A percentile compares a stretch with the other conserved stretches of the same genome.
Conservation (phyloP, 768 basidiomycete species). For the Rhizopogon salebrosus region DNA sequence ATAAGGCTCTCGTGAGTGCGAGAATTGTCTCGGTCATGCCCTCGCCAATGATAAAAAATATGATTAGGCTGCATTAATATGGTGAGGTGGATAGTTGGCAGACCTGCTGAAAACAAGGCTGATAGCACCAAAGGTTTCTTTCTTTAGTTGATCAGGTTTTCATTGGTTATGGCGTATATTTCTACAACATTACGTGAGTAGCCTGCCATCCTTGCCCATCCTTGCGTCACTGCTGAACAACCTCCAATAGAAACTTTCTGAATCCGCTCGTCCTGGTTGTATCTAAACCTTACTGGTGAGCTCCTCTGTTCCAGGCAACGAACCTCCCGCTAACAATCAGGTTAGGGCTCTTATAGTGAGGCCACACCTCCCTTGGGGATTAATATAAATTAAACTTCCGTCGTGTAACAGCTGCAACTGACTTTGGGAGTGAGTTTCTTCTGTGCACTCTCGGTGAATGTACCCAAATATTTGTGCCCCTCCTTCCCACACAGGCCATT, state of each 20-base stretch:
- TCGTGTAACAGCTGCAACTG: constrained; percentile 36
- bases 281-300: constrained; percentile 43
- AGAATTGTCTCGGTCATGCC: background rate
- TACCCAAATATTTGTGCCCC: background rate
- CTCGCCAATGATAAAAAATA: background rate
- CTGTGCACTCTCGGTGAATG: background rate
- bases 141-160: constrained; percentile 46
- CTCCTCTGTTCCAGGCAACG: background rate
- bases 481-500: constrained; percentile 33
- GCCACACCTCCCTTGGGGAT: constrained; percentile 6
- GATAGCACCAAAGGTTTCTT: constrained; percentile 13
- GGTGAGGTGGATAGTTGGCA: constrained; percentile 20
- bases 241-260: constrained; percentile 32
- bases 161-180: constrained; percentile 49
- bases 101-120: background rate
- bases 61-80: constrained; percentile 26
- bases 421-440: constrained; percentile 29
- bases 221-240: background rate
- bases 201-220: background rate
- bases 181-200: constrained; percentile 49
- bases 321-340: constrained; percentile 17
- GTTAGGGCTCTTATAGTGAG: constrained; percentile 47
- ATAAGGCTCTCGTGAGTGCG: constrained; percentile 47
- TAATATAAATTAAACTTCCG: background rate
- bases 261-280: constrained; percentile 29